These are phyloP conservation scores for Ophiognomonia clavigignenti-juglandacearum DNA, from an alignment of 2,329 filamentous ascomycete species.

Conservation along the genomic window DNA sequence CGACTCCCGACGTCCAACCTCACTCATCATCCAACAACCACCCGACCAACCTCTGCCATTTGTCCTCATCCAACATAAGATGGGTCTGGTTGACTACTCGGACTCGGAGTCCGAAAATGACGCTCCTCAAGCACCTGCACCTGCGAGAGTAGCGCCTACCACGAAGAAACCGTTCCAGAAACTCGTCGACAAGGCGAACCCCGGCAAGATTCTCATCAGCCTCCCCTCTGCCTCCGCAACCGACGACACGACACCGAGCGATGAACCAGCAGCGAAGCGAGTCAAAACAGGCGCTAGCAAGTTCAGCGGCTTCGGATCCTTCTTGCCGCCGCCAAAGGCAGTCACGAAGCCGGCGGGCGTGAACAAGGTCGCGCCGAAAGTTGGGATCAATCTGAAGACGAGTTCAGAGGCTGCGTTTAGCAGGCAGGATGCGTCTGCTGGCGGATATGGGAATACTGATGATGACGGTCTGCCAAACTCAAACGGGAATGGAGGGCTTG, in stretches of 20 bases:
- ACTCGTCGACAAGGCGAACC: conserved; percentile 74
- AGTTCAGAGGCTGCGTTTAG: conserved; percentile 78
- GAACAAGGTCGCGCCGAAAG: conserved; percentile 33
- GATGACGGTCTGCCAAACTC: conserved; percentile 19
- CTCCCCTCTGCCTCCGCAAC: conserved; percentile 52
- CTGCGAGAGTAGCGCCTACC: conserved; percentile 12
- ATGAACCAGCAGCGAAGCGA: conserved; percentile 66
- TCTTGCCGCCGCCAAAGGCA: conserved; percentile 78
- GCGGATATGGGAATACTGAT: conserved; percentile 16
- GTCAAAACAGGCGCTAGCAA: conserved; percentile 55
- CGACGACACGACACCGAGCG: conserved; percentile 33
- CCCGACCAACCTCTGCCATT: not conserved
- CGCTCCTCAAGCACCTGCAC: conserved; percentile 8
- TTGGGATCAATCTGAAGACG: conserved; percentile 72
- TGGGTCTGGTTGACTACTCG: conserved; percentile 80
- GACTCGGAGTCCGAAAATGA: conserved; percentile 70
- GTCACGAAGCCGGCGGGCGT: conserved; percentile 19
- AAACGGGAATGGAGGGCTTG: conserved; percentile 13
- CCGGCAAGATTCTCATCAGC: conserved; percentile 78
- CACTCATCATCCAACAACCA: not conserved
- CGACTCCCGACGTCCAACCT: not conserved
- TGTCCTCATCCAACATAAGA: conserved; percentile 34
- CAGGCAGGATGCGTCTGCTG: conserved; percentile 37
- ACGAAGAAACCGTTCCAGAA: conserved; percentile 64
- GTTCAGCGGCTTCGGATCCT: conserved; percentile 79